Evolutionary conservation across 345 rosid genomes (phyloP).

Genomic region (Eucalyptus paniculata): DNA sequence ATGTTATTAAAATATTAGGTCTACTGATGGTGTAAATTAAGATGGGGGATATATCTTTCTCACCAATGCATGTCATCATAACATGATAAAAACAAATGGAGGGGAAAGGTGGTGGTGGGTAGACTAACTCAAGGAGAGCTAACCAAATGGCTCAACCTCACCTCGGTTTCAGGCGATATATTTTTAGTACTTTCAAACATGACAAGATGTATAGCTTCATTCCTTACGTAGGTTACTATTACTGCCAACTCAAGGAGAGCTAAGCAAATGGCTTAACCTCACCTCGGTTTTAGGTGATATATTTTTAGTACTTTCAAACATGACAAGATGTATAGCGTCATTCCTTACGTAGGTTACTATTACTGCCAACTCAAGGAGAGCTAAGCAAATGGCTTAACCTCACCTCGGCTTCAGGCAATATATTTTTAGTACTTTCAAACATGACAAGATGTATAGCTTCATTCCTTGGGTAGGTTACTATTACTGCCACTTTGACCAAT

Average conservation of each 20-base stretch:
- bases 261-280: neutral
- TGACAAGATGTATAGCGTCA: neutral
- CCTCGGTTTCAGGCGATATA: neutral
- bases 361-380: neutral
- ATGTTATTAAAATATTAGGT: neutral
- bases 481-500: neutral
- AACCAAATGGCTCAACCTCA: neutral
- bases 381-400: neutral
- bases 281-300: neutral
- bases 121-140: neutral
- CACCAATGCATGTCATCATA: neutral
- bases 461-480: neutral
- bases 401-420: neutral
- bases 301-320: neutral
- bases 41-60: neutral
- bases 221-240: neutral
- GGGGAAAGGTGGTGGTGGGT: neutral
- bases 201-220: neutral
- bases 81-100: neutral
- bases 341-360: neutral
- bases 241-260: neutral
- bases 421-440: neutral
- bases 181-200: neutral
- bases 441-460: neutral
- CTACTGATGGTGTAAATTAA: neutral